These are phyloP conservation scores for Zygoascus tannicola DNA, from an alignment of 805 yeast species.

Conservation along the genomic window DNA sequence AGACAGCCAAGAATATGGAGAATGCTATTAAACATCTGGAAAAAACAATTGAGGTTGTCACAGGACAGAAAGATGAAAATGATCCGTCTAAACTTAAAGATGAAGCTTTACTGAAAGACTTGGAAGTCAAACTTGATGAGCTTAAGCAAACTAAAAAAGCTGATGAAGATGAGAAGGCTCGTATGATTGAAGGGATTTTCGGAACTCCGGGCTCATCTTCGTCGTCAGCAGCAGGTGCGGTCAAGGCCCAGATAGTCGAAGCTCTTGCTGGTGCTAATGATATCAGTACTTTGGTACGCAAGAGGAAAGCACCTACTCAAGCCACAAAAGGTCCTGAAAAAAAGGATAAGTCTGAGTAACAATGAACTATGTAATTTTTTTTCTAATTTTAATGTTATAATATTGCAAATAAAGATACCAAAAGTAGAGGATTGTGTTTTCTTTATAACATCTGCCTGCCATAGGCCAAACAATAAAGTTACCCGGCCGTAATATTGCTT, in stretches of 20 bases:
- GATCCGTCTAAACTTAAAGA: conserved; percentile 21
- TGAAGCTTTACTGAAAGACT: conserved; percentile 25
- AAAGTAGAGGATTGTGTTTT: too few species aligned
- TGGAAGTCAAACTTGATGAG: conserved; percentile 25
- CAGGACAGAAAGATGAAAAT: conserved; percentile 30
- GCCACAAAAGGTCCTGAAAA: neutral
- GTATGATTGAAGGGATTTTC: conserved; percentile 16
- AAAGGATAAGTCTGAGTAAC: neutral
- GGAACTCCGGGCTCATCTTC: conserved; percentile 12
- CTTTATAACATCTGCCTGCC: too few species aligned
- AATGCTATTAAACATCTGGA: conserved; percentile 48
- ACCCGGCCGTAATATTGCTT: too few species aligned
- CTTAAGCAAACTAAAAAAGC: conserved; percentile 10
- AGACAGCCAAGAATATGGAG: conserved; percentile 37
- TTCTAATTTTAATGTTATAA: too few species aligned
- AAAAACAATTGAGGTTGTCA: conserved; percentile 43
- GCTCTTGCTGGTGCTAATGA: conserved; percentile 22
- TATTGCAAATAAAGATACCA: too few species aligned
- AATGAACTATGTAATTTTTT: too few species aligned
- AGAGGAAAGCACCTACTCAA: conserved; percentile 7
- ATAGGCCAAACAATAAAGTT: too few species aligned
- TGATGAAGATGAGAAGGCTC: conserved; percentile 10
- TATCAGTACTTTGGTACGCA: conserved; percentile 23
- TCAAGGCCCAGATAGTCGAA: neutral
- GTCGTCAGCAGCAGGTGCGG: neutral